A percentile compares a stretch with the other conserved stretches of the same genome.
These are phyloP conservation scores for Lachancea lanzarotensis DNA, from an alignment of 805 yeast genomes.

Conservation along the genomic window DNA sequence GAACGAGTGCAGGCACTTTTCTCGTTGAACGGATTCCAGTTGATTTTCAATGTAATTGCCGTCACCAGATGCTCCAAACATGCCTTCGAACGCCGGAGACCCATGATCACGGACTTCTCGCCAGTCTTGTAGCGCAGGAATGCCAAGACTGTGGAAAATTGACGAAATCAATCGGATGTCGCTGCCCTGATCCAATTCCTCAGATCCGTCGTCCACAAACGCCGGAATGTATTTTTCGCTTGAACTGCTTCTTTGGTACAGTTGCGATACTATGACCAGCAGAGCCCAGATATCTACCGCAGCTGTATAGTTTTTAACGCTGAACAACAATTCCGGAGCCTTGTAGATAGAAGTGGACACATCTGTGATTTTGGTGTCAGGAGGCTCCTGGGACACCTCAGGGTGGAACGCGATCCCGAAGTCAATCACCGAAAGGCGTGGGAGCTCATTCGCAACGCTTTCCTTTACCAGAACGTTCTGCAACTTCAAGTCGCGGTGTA, in stretches of 20 bases:
- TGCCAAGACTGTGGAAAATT: slow-evolving; percentile 55
- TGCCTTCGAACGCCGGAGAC: slow-evolving; percentile 28
- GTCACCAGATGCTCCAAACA: slow-evolving; percentile 29
- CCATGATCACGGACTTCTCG: slow-evolving; percentile 32
- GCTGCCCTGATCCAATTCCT: slow-evolving; percentile 31
- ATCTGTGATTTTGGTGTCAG: slow-evolving; percentile 35
- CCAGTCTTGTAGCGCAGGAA: slow-evolving; percentile 45
- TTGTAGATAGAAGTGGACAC: slow-evolving; percentile 66
- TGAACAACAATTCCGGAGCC: slow-evolving; percentile 70
- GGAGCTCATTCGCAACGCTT: slow-evolving; percentile 19
- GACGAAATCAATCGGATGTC: slow-evolving; percentile 56
- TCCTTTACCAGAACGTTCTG: slow-evolving; percentile 64
- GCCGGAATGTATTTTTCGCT: slow-evolving; percentile 18
- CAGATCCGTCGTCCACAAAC: slow-evolving; percentile 25
- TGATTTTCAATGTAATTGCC: slow-evolving; percentile 18
- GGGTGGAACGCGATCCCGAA: slow-evolving; percentile 56
- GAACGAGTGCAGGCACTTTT: slow-evolving; percentile 12
- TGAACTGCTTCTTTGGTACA: slow-evolving; percentile 36
- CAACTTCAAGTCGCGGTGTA: slow-evolving; percentile 92
- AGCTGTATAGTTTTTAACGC: slow-evolving; percentile 45
- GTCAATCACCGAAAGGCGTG: slow-evolving; percentile 59
- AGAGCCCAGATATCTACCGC: slow-evolving; percentile 70
- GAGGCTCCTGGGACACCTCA: slow-evolving; percentile 23
- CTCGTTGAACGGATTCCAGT: slow-evolving; percentile 8
- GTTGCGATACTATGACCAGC: slow-evolving; percentile 51